Percentiles rank a stretch among this genome's conserved stretches.
These are phyloP conservation scores for Gregarina niphandrodes DNA, from an alignment of 169 alveolate genomes.

Conservation along the genomic window DNA sequence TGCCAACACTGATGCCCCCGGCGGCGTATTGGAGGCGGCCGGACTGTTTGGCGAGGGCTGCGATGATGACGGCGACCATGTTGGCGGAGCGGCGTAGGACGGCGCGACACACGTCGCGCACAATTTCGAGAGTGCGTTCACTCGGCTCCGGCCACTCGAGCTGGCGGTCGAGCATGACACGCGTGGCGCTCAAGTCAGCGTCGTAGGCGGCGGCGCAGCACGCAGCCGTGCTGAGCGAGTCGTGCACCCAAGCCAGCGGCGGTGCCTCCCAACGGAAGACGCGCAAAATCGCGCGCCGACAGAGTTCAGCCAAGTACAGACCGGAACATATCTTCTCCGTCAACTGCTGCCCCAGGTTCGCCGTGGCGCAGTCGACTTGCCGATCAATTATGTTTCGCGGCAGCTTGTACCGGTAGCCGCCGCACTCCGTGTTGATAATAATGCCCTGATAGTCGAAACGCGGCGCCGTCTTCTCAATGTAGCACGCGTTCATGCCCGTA, in stretches of 20 bases:
- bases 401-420: too few relatives aligned
- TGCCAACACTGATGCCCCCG: conserved; percentile 30
- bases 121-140: conserved; percentile 15
- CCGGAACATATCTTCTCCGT: conserved; percentile 58
- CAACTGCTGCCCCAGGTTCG: conserved; percentile 47
- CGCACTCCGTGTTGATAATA: conserved; percentile 51
- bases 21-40: conserved; percentile 15
- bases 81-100: conserved; percentile 49
- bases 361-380: conserved; percentile 29
- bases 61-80: conserved; percentile 46
- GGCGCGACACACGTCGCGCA: conserved; percentile 34
- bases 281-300: conserved; percentile 34
- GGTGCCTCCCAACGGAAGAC: conserved; percentile 44
- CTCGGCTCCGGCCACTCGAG: too few relatives aligned
- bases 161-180: too few relatives aligned
- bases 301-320: conserved; percentile 55
- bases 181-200: too few relatives aligned
- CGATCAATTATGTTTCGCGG: too few relatives aligned
- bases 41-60: conserved; percentile 40
- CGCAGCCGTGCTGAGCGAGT: too few relatives aligned
- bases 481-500: conserved; percentile 57
- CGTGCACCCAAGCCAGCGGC: conserved; percentile 33
- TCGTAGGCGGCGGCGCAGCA: too few relatives aligned
- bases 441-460: conserved; percentile 44
- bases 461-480: conserved; percentile 44